A percentile compares a stretch with the other conserved stretches of the same genome.
These are phyloP conservation scores for Coelastrella sp. DNA, from an alignment of 139 green algal genomes.

Conservation along the genomic window DNA sequence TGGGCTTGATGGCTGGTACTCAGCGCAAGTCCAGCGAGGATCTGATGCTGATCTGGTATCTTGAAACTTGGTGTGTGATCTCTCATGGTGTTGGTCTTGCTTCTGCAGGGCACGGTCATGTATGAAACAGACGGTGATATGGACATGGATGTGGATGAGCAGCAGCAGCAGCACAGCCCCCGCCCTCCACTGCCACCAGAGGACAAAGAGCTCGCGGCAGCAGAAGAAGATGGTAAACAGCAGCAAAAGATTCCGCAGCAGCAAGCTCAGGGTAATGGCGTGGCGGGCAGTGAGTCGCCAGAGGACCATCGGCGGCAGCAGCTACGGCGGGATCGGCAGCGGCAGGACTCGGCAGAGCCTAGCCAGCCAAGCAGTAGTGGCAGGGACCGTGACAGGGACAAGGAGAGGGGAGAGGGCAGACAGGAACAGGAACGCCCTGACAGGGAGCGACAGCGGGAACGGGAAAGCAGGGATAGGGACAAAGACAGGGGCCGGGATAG, in stretches of 20 bases:
- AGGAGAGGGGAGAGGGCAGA: neutral
- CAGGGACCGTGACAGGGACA: slow-evolving; percentile 14
- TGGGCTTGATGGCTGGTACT: no score
- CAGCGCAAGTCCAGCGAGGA: no score
- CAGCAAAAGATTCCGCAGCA: neutral
- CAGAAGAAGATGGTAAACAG: neutral
- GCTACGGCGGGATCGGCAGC: slow-evolving; percentile 6
- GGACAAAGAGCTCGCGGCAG: neutral
- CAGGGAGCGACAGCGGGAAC: neutral
- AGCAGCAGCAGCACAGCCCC: slow-evolving; percentile 22
- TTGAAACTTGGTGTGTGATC: neutral
- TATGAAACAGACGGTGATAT: slow-evolving; percentile 13
- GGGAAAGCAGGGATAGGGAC: neutral
- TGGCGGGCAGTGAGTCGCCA: neutral
- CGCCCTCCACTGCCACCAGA: neutral
- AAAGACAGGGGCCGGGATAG: slow-evolving; percentile 27
- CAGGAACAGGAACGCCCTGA: slow-evolving; percentile 11
- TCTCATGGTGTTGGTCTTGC: neutral
- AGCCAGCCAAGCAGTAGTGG: neutral
- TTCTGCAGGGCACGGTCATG: neutral
- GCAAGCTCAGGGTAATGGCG: neutral
- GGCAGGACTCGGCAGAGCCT: neutral
- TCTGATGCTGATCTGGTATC: no score
- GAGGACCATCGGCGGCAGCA: neutral
- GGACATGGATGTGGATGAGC: slow-evolving; percentile 49